These are phyloP conservation scores for Colletotrichum godetiae DNA, from an alignment of 2,329 filamentous ascomycete genomes.

Conservation along the genomic window DNA sequence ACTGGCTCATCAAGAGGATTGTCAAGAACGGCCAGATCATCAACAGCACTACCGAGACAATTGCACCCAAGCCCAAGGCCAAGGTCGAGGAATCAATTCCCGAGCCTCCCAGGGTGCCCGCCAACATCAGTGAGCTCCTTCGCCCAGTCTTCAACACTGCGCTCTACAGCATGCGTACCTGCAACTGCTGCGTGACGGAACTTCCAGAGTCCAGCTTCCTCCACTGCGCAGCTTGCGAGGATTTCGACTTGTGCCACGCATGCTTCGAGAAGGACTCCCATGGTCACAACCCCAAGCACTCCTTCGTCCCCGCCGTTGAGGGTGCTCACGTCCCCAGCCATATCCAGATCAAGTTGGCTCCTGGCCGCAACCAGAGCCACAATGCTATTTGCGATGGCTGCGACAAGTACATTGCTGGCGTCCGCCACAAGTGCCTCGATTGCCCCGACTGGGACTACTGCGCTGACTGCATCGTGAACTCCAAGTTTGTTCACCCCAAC, in stretches of 20 bases:
- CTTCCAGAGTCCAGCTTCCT: constrained; percentile 84
- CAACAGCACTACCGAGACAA: constrained; percentile 86
- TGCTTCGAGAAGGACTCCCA: constrained; percentile 84
- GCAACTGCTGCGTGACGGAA: constrained; percentile 74
- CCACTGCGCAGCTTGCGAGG: constrained; percentile 85
- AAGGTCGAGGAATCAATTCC: constrained; percentile 40
- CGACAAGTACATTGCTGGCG: constrained; percentile 85
- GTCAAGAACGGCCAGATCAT: constrained; percentile 82
- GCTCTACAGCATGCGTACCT: constrained; percentile 68
- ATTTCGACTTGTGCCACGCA: constrained; percentile 89
- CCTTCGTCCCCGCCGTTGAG: constrained; percentile 76
- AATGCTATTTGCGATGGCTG: constrained; percentile 95
- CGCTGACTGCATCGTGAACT: constrained; percentile 76
- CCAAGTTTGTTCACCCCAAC: constrained; percentile 76
- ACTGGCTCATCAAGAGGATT: constrained; percentile 95
- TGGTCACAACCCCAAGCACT: constrained; percentile 91
- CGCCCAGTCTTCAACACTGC: constrained; percentile 26
- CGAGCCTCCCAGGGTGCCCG: constrained; percentile 37
- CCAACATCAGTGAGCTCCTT: constrained; percentile 24
- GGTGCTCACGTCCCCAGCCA: constrained; percentile 70
- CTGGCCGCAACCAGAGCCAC: constrained; percentile 85
- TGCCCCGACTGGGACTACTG: constrained; percentile 99
- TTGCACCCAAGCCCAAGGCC: constrained; percentile 71
- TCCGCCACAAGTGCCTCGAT: constrained; percentile 95
- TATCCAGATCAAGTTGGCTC: constrained; percentile 75